Percentiles rank a stretch among this genome's conserved stretches.
phyloP scores from a whole-genome alignment of 2,329 filamentous ascomycete genomes.

The Pseudopyricularia cyperi region DNA sequence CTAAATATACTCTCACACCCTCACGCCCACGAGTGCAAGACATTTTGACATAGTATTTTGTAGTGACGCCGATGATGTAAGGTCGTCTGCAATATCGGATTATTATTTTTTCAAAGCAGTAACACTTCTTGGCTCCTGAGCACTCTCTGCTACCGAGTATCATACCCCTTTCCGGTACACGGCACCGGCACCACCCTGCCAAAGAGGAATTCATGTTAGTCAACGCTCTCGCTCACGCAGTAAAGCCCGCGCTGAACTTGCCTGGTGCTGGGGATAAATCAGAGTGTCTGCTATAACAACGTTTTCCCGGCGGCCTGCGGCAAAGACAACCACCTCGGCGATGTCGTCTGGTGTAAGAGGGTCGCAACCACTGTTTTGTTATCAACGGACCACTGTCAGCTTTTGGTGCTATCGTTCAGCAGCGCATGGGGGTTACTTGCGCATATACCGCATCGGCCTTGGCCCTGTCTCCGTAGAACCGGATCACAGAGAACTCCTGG shows the following conservation, averaged over 20 bases:
- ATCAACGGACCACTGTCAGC: constrained; percentile 1
- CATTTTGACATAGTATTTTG: no score
- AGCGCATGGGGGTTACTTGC: constrained; percentile 28
- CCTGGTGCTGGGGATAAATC: constrained; percentile 83
- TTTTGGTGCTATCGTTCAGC: not conserved
- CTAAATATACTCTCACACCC: no score
- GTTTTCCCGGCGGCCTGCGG: constrained; percentile 73
- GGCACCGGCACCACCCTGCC: constrained; percentile 17
- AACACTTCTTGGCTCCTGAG: no score
- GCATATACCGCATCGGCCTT: constrained; percentile 87
- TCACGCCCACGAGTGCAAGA: no score
- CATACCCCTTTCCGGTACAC: no score
- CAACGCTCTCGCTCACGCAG: not conserved
- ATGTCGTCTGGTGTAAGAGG: constrained; percentile 84
- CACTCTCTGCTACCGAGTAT: no score
- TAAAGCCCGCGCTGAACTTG: not conserved
- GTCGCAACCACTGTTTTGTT: constrained; percentile 48
- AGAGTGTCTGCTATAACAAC: constrained; percentile 82
- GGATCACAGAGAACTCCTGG: constrained; percentile 78
- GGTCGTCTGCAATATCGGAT: no score
- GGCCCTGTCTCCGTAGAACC: constrained; percentile 76
- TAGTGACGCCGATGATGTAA: no score
- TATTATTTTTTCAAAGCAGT: no score
- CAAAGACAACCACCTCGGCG: constrained; percentile 80
- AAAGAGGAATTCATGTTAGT: not conserved